phyloP scores from a whole-genome alignment of 768 basidiomycete genomes.

The Clavaria fumosa region DNA sequence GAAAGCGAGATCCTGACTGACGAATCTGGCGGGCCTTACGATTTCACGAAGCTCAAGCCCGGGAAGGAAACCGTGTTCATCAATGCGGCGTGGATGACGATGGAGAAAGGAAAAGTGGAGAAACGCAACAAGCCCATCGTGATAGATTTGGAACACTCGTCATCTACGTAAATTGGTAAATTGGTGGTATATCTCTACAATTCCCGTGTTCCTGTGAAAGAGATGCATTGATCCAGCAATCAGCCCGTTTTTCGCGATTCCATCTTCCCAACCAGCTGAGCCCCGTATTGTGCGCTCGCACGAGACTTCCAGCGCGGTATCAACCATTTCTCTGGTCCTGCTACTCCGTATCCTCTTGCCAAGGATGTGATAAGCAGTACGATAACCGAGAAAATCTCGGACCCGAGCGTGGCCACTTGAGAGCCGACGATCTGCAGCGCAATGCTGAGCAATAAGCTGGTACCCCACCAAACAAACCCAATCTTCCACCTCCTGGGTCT shows the following conservation, averaged over 20 bases:
- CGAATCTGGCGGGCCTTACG: neutral
- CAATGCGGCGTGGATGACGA: conserved; percentile 6
- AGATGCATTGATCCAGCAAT: too few relatives aligned
- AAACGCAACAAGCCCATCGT: conserved; percentile 4
- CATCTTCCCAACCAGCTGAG: too few relatives aligned
- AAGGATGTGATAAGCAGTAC: neutral
- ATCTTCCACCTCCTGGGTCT: neutral
- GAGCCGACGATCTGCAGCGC: neutral
- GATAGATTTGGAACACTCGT: conserved; percentile 14
- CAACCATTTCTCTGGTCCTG: conserved; percentile 1
- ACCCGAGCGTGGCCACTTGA: neutral
- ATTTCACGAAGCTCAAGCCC: conserved; percentile 1
- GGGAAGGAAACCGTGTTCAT: conserved; percentile 5
- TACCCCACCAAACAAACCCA: conserved; percentile 2
- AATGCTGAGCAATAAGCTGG: neutral
- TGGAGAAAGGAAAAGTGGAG: conserved; percentile 5
- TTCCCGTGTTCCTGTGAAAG: too few relatives aligned
- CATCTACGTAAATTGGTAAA: too few relatives aligned
- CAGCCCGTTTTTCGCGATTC: too few relatives aligned
- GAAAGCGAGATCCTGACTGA: conserved; percentile 1
- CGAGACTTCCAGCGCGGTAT: neutral
- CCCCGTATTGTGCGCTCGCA: neutral
- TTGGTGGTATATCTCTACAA: too few relatives aligned
- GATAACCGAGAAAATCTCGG: neutral
- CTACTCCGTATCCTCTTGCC: neutral